phyloP scores from a whole-genome alignment of 2,329 filamentous ascomycete genomes.

The Chaetomiaceae sp. region DNA sequence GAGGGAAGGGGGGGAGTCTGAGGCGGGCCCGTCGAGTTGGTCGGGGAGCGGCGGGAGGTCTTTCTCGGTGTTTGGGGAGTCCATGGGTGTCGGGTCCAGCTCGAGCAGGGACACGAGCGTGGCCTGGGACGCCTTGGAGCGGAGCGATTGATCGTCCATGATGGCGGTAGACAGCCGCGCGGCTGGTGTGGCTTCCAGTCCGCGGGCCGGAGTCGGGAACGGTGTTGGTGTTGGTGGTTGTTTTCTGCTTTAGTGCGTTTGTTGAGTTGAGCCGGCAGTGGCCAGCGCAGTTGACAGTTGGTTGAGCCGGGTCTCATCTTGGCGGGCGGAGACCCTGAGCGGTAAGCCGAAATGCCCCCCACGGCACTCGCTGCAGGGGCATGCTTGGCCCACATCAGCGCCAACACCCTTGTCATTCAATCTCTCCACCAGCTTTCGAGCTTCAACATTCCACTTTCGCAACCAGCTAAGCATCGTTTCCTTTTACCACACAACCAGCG shows the following conservation, averaged over 20 bases:
- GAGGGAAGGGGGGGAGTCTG: conserved; percentile 30
- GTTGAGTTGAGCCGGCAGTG: conserved; percentile 18
- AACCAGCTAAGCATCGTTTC: no score
- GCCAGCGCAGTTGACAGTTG: neutral
- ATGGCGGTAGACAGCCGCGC: neutral
- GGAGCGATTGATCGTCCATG: conserved; percentile 36
- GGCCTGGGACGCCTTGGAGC: conserved; percentile 44
- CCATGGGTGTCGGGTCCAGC: conserved; percentile 79
- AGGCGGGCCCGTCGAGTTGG: conserved; percentile 29
- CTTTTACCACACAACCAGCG: no score
- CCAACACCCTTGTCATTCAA: neutral
- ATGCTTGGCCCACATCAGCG: conserved; percentile 17
- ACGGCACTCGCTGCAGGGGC: conserved; percentile 5
- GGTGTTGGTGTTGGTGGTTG: neutral
- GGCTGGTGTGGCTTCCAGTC: no score
- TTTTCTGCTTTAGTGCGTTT: conserved; percentile 8
- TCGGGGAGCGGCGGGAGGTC: conserved; percentile 40
- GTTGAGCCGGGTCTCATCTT: conserved; percentile 6
- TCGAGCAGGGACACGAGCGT: conserved; percentile 66
- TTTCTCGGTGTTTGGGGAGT: conserved; percentile 45
- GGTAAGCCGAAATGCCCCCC: neutral
- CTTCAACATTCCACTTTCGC: no score
- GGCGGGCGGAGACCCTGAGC: conserved; percentile 1
- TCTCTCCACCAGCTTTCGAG: neutral
- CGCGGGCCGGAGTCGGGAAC: neutral